These are phyloP conservation scores for Colletotrichum navitas DNA, from an alignment of 2,329 filamentous ascomycete species.

Conservation along the genomic window DNA sequence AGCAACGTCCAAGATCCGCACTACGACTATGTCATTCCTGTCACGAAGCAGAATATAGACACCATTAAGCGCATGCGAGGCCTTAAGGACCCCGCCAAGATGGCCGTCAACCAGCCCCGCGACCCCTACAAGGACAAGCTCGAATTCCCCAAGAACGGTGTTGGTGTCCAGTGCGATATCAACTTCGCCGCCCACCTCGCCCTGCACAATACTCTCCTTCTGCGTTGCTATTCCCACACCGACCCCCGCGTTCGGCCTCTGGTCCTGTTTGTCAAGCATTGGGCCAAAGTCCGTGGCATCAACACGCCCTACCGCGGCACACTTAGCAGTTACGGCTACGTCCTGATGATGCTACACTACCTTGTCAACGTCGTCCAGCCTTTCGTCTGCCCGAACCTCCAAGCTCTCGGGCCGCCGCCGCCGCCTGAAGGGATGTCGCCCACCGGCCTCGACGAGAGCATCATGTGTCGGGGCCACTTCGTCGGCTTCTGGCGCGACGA, in stretches of 20 bases:
- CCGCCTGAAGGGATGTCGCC: constrained; percentile 47
- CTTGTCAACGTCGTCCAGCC: constrained; percentile 85
- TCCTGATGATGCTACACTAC: constrained; percentile 92
- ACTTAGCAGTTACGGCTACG: constrained; percentile 90
- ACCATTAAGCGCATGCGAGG: constrained; percentile 59
- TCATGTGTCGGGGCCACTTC: constrained; percentile 72
- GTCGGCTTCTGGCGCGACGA: constrained; percentile 86
- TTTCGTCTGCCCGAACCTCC: constrained; percentile 87
- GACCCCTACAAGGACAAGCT: constrained; percentile 71
- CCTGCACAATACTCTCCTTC: constrained; percentile 84
- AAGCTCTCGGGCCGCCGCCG: constrained; percentile 65
- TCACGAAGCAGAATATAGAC: constrained; percentile 49
- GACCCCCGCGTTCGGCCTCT: constrained; percentile 83
- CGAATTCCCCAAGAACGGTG: constrained; percentile 81
- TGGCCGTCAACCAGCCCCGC: constrained; percentile 63
- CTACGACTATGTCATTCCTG: constrained; percentile 53
- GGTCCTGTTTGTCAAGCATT: constrained; percentile 89
- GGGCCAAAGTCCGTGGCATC: constrained; percentile 87
- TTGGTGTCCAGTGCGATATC: constrained; percentile 91
- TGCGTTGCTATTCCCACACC: constrained; percentile 85
- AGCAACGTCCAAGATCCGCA: constrained; percentile 42
- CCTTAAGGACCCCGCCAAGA: constrained; percentile 63
- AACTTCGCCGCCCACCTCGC: constrained; percentile 90
- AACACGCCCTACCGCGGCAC: constrained; percentile 90
- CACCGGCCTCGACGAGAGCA: constrained; percentile 54